Evolutionary conservation across 768 basidiomycete genomes (phyloP), one percentile per base, ranked within the genome.

Genomic region (Russula griseocarnosa): DNA sequence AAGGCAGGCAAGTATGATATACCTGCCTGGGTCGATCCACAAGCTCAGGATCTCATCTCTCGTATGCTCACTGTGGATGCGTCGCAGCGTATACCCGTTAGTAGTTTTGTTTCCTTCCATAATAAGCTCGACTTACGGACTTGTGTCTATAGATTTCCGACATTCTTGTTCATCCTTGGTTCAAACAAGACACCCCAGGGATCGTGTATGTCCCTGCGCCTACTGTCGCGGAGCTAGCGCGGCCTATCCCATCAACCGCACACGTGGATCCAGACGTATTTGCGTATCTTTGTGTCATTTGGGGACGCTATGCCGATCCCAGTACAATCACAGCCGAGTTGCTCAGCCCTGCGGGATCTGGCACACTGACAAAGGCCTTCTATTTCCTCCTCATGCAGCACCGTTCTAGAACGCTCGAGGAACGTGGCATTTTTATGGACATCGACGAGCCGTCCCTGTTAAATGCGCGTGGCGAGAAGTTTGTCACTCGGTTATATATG

Each of bases 1-100:
- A 92, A 92, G 74, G 77, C 79, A 36, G 95, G 95, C 36, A 85
- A 83, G 74, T 98, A 88, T 74, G 86, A 87, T 18, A 86, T 95
- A 76, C 95, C 95, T 8, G 68, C 77, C 3, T 88, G 84, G 76
- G 81, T 98, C 58, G 89, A 94, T 67, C 82, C 86, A n/a, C 80
- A 87, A 62, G 94, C 94, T 1, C 85, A 84, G 72, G 90, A 98
- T 73, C 80, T 98, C 24, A 79, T 98, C 46, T 76, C 81, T 34
- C 83, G 87, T 28, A 98, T 98, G 94, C 82, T 98, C 38, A 84
- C 92, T 30, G 90, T 95, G 14, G 88, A 98, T 66, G 88, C 90
- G 11, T 79, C 81, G 58, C 78, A 81, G 71, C 79, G 95, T 24
- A 94, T 97, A 66, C 86, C 87, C 38, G 95, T 95, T 70, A 58